Evolutionary conservation across 2,329 filamentous ascomycete species (phyloP).

Genomic region (Hymenoscyphus infarciens): DNA sequence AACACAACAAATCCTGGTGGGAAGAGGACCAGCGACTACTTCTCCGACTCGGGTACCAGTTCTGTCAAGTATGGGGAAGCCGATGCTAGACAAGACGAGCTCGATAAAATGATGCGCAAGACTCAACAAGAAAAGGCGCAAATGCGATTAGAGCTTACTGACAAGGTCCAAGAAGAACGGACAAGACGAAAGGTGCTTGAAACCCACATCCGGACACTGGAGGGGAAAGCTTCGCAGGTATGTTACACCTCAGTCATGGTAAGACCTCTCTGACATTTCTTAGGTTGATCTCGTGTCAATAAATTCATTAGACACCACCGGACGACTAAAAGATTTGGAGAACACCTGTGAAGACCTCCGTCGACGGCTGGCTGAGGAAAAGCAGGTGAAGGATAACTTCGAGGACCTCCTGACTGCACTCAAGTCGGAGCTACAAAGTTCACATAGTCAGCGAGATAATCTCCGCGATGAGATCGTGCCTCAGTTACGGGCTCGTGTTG

Average conservation of each 20-base stretch:
- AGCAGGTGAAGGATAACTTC: constrained; percentile 85
- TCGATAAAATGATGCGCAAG: constrained; percentile 77
- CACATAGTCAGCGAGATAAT: constrained; percentile 86
- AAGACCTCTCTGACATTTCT: constrained; percentile 18
- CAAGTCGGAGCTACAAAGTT: constrained; percentile 74
- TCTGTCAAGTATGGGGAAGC: constrained; percentile 67
- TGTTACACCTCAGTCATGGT: constrained; percentile 25
- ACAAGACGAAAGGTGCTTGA: constrained; percentile 72
- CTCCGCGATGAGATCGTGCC: constrained; percentile 85
- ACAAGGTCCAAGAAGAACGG: constrained; percentile 84
- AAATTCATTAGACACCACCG: constrained; percentile 53
- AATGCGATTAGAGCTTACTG: constrained; percentile 77
- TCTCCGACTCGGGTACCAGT: constrained; percentile 90
- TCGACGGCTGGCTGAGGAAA: constrained; percentile 78
- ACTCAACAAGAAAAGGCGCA: constrained; percentile 90
- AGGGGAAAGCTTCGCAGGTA: constrained; percentile 69
- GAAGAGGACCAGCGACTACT: constrained; percentile 92
- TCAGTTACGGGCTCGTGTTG: constrained; percentile 69
- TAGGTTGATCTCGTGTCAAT: constrained; percentile 46
- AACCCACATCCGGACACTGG: constrained; percentile 76
- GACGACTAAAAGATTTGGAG: constrained; percentile 74
- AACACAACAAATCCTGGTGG: constrained; percentile 48
- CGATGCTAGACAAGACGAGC: constrained; percentile 62
- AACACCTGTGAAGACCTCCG: constrained; percentile 75
- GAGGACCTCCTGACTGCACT: constrained; percentile 86